phyloP scores from a whole-genome alignment of 805 yeast genomes.

The Blastobotrys parvus region DNA sequence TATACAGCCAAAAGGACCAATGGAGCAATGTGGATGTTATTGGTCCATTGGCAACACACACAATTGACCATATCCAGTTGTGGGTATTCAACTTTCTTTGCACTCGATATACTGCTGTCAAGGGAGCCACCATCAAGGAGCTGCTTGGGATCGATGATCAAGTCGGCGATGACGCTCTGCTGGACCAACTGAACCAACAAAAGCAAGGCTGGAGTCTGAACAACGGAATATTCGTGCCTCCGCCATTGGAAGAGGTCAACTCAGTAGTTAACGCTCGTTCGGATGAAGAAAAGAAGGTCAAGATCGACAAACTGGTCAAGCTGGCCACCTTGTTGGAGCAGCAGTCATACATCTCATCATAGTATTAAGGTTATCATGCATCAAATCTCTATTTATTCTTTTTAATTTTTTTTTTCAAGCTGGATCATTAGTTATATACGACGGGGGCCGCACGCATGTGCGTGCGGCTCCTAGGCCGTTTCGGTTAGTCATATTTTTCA shows the following conservation, averaged over 20 bases:
- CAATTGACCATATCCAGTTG: background rate
- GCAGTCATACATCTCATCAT: background rate
- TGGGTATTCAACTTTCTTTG: background rate
- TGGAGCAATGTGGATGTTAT: background rate
- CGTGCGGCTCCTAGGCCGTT: no score
- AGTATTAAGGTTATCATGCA: no score
- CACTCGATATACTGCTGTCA: background rate
- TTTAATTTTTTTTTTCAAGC: no score
- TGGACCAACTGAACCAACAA: background rate
- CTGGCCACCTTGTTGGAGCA: background rate
- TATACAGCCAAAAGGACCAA: background rate
- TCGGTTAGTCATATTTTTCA: slow-evolving; percentile 13
- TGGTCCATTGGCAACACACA: background rate
- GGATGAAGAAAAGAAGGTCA: background rate
- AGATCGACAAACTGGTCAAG: background rate
- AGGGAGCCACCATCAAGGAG: background rate
- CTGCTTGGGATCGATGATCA: background rate
- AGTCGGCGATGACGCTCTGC: no score
- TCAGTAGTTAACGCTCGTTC: background rate
- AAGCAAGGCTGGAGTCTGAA: background rate
- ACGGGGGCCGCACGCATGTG: no score
- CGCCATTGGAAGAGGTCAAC: background rate
- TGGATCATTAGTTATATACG: no score
- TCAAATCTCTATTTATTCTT: no score
- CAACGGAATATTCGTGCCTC: background rate